Base-by-base conservation (phyloP, 371 early-diverging fungal genomes). In the Mucor saturninus region DNA sequence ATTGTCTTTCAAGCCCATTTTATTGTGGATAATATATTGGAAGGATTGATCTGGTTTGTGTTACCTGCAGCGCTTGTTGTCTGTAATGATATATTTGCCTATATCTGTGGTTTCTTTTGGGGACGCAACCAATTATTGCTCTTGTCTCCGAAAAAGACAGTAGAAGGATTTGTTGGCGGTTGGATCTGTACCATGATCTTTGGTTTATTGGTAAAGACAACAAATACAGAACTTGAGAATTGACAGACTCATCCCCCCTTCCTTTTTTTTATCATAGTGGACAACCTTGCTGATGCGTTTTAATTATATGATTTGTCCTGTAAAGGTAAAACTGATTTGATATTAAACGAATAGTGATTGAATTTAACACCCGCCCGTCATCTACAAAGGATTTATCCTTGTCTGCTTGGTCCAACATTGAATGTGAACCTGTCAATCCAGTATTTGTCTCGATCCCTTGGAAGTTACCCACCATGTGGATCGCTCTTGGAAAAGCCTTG, bases 121-220 rank as follows among this genome's bases (percentile, higher is more conserved):
- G 99, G 99, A 4, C 46, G 46, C 84, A 87, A 54, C 96, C 96
- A 9, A 97, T 92, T 8, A 80, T 99, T 48, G 97, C 96, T 71
- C 86, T 89, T 71, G 79, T 99, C 21, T 69, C 99, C 99, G 21
- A 99, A 99, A 74, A 99, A 99, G 87, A 99, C 99, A 6, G 93
- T 96, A 74, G 99, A 99, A 77, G 99, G 99, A 4, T 99, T 98
- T 70, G 84, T 98, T 51, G 99, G 99, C 49, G 99, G 92, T 21
- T 89, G 94, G 61, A 59, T 99, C 46, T 85, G 87, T 65, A 99
- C 99, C 1, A 71, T 93, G 59, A 64, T 94, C 30, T 92, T 95
- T 76, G 98, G 94, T 3, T 89, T 95, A 61, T 61, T 94, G 61
- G 88, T 93, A 71, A 64, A 84, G 54, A 31, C 10, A 48, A 4